Base-by-base conservation (phyloP, 2,329 filamentous ascomycete genomes). In the Exophiala dermatitidis region DNA sequence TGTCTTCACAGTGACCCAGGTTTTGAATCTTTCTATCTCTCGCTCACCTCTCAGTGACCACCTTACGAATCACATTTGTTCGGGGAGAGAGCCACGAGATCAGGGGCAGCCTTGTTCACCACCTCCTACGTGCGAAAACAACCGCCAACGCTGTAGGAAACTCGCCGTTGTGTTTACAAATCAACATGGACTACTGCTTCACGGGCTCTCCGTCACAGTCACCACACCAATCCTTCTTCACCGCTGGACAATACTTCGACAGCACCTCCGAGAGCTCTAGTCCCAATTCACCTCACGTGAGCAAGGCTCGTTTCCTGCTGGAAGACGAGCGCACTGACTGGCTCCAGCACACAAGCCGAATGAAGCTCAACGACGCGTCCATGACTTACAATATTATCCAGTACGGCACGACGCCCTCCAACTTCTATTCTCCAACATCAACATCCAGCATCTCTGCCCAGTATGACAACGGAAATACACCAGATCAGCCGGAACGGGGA, bases 221-320 rank as follows among this genome's bases (percentile, higher is more conserved):
- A 36, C 57, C 60, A 34, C 58, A 46, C 47, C 56, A 60, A 50
- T 59, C 55, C n/a, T 48, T 60, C 45, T 61, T 63, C 51, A 48
- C 57, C 6, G 50, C 52, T 33, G 57, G 58, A 33, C 53, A 55
- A 44, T 60, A 60, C 43, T 62, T 62, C 44, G 63, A 63, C 40
- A 60, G 54, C 48, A 62, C 60, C 29, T 62, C 61, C 32, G 61
- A 65, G 33, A 49, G 60, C 30, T 64, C 62, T 10, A 62, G 56
- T 49, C 61, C 62, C 32, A 54, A 52, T 41, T 62, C 60, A 26
- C 63, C 62, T 32, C 51, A 55, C 51, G 63, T 65, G 52, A 58
- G 63, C 56, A 32, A 30, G 30, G 9, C 32, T 44, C 19, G 19
- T 41, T 19, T 31, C 32, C 12, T 3, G 7, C 19, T 9, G 26